Base-by-base conservation (phyloP, 2,329 filamentous ascomycete genomes). In the Metarhizium humberi region DNA sequence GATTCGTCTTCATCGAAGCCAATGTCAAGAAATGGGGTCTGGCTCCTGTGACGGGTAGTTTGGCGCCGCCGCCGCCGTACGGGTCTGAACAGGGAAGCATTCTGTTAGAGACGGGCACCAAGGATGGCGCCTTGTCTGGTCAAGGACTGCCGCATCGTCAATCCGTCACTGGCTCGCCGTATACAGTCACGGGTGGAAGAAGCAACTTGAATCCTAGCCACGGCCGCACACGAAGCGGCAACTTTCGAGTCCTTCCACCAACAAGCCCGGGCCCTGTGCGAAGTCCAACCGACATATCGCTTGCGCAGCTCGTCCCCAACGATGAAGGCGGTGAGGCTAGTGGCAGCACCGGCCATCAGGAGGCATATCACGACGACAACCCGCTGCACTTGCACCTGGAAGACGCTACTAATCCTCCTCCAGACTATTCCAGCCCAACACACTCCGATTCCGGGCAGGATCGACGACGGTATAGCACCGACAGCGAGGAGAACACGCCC, bases 11-110 rank as follows among this genome's bases (percentile, higher is more conserved):
- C 67, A 97, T 99, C 63, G 94, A 99, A 73, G 94, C 92, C 59
- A 99, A 99, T 66, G 94, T 99, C 58, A 99, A 99, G 83, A 99
- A 97, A 78, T 99, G 94, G 94, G 94, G 94, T 2, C 77, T 99
- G 55, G 94, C 94, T 50, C 94, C 94, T 5, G 95, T 95, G 81
- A 96, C 90, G 1, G 94, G 94, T 57, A 96, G 90, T 65, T 78
- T 99, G 57, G 94, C 94, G 32, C 94, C 94, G 16, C 94, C 94
- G 47, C 94, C 94, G 52, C 94, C 94, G 1, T 99, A 99, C 67
- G 94, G 94, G 50, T 96, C 90, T 59, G 94, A 97, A 73, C 91
- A 96, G 72, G 94, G 94, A 64, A 96, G 92, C 67, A 96, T 99
- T 62, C 77, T 99, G 32, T 81, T 99, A 13, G 94, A 96, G 68